These are phyloP conservation scores for Monilinia fructigena DNA, from an alignment of 2,329 filamentous ascomycete species.

Conservation along the genomic window DNA sequence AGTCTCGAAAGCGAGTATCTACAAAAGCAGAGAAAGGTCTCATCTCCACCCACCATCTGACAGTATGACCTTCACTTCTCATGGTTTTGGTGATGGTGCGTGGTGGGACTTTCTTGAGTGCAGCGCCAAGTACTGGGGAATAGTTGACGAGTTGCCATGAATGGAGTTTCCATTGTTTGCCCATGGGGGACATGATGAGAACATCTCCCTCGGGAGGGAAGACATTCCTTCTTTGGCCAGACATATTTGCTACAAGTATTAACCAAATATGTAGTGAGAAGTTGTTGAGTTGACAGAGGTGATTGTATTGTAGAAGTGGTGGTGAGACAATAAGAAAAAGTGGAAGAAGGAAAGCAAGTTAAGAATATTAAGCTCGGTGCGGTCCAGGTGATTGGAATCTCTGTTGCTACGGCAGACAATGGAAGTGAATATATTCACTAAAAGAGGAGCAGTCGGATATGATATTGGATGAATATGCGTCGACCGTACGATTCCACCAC, in stretches of 20 bases:
- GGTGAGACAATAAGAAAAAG: background rate
- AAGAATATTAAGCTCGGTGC: background rate
- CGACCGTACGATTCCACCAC: background rate
- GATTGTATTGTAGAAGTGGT: background rate
- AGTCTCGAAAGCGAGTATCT: slow-evolving; percentile 31
- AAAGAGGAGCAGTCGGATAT: background rate
- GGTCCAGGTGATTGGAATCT: background rate
- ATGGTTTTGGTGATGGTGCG: slow-evolving; percentile 27
- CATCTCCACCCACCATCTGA: slow-evolving; percentile 34
- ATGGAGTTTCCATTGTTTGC: slow-evolving; percentile 35
- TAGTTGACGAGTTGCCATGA: slow-evolving; percentile 28
- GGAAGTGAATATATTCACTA: background rate
- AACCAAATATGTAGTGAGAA: background rate
- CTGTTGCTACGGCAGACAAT: background rate
- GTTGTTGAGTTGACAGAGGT: background rate
- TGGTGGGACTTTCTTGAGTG: slow-evolving; percentile 22
- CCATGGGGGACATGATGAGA: slow-evolving; percentile 32
- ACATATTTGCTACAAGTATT: background rate
- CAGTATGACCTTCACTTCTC: slow-evolving; percentile 24
- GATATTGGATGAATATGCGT: background rate
- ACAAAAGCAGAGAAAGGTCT: slow-evolving; percentile 9
- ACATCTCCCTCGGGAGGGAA: slow-evolving; percentile 34
- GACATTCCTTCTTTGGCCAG: slow-evolving; percentile 2
- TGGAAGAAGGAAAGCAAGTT: background rate
- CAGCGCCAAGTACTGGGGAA: slow-evolving; percentile 25